Conservation (phyloP, 2,329 filamentous ascomycete species). For the Microdochium bolleyi region DNA sequence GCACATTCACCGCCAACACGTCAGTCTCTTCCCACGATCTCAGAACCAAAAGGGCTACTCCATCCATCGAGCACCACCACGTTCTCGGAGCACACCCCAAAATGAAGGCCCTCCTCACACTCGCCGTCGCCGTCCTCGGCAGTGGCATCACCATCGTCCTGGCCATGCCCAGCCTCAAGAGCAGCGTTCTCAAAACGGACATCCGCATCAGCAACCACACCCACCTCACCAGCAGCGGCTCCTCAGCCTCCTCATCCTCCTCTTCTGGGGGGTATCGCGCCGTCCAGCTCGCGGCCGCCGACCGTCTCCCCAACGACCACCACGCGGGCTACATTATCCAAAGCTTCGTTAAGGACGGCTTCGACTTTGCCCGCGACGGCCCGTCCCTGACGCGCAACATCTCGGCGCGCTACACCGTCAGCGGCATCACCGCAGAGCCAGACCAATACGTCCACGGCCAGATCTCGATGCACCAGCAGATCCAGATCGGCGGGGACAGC, state of each 20-base stretch:
- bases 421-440: not conserved
- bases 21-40: too few relatives aligned
- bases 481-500: not conserved
- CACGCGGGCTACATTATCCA: not conserved
- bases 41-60: too few relatives aligned
- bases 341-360: not conserved
- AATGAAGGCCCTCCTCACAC: not conserved
- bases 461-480: not conserved
- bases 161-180: not conserved
- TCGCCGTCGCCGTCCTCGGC: not conserved
- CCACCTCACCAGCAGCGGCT: not conserved
- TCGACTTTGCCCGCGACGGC: not conserved
- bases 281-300: not conserved
- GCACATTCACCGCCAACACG: not conserved
- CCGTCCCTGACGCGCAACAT: not conserved
- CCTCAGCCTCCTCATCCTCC: not conserved
- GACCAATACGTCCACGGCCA: not conserved
- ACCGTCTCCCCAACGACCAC: not conserved
- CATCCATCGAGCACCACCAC: not conserved
- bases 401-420: not conserved
- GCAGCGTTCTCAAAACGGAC: not conserved
- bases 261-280: not conserved
- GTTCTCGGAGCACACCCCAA: not conserved
- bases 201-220: not conserved
- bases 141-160: not conserved